Evolutionary conservation across 495 filamentous ascomycete species (phyloP).

Genomic region (Lentithecium fluviatile): DNA sequence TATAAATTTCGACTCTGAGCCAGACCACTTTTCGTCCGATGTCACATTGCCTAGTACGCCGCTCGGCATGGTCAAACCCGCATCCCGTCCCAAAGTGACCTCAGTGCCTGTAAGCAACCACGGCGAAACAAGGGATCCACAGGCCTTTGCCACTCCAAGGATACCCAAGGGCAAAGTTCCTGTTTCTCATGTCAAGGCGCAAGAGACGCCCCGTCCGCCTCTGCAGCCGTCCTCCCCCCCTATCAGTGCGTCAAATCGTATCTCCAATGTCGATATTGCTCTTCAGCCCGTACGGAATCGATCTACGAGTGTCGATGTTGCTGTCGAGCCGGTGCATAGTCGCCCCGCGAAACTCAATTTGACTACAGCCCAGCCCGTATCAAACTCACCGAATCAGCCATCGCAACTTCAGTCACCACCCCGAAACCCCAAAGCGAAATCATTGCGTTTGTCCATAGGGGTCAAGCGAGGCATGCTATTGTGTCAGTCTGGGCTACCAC

Average conservation of each 20-base stretch:
- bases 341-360: no score
- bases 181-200: slow-evolving; percentile 1
- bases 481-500: slow-evolving; percentile 16
- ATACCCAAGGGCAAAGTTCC: slow-evolving; percentile 10
- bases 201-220: slow-evolving; percentile 6
- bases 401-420: slow-evolving; percentile 10
- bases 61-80: background rate
- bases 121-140: background rate
- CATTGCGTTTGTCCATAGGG: slow-evolving; percentile 24
- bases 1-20: slow-evolving; percentile 37
- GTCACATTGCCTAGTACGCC: slow-evolving; percentile 33
- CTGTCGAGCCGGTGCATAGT: background rate
- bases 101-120: background rate
- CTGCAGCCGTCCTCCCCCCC: slow-evolving; percentile 23
- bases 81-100: background rate
- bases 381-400: background rate
- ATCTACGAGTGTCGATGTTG: background rate
- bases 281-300: background rate
- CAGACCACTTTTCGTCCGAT: slow-evolving; percentile 29
- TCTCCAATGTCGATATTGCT: slow-evolving; percentile 16
- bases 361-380: no score
- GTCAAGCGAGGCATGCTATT: slow-evolving; percentile 22
- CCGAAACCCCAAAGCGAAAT: slow-evolving; percentile 26
- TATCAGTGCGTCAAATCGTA: slow-evolving; percentile 28
- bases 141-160: background rate